A percentile compares a stretch with the other conserved stretches of the same genome.
Conservation (phyloP, 495 filamentous ascomycete genomes). For the Aspergillus nidulans region DNA sequence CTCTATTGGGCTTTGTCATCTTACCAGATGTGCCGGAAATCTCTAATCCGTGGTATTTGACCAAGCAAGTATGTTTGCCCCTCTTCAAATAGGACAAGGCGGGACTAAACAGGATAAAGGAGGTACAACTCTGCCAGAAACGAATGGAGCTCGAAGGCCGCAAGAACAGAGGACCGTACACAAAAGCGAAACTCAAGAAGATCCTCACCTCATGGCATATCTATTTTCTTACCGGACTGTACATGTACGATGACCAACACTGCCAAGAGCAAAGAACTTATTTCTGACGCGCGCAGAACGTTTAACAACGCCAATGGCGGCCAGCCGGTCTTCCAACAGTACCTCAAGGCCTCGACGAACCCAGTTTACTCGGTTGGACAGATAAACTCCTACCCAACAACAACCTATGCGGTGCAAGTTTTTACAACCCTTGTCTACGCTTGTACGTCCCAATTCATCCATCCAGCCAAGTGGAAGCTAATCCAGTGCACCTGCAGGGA, state of each 20-base stretch:
- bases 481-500: constrained; percentile 19
- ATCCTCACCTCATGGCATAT: constrained; percentile 54
- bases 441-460: constrained; percentile 24
- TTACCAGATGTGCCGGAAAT: constrained; percentile 60
- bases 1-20: constrained; percentile 53
- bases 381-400: constrained; percentile 46
- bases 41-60: constrained; percentile 49
- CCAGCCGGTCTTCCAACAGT: constrained; percentile 39
- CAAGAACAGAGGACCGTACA: constrained; percentile 39
- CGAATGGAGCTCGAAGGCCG: constrained; percentile 49
- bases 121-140: constrained; percentile 37
- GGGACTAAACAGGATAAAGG: constrained; percentile 23
- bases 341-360: constrained; percentile 33
- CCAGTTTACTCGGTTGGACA: constrained; percentile 36
- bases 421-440: constrained; percentile 44
- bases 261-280: no score
- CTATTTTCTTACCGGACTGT: constrained; percentile 41
- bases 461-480: no score
- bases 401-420: constrained; percentile 43
- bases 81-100: neutral
- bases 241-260: constrained; percentile 39
- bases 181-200: constrained; percentile 43
- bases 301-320: constrained; percentile 36
- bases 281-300: constrained; percentile 8
- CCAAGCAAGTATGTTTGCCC: constrained; percentile 25